phyloP scores from a whole-genome alignment of 306 rosid species.

The Canavalia ensiformis region DNA sequence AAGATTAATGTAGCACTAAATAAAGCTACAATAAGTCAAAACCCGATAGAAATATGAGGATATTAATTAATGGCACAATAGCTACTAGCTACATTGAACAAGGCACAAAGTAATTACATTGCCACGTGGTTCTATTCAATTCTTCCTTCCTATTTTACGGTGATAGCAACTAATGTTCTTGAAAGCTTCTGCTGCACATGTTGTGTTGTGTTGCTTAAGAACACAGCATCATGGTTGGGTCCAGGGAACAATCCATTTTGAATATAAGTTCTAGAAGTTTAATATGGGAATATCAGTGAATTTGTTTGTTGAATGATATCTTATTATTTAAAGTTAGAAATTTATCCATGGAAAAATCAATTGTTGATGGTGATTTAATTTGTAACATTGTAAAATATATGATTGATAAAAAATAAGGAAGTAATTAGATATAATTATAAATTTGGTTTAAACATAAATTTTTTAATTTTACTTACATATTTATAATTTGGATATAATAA shows the following conservation, averaged over 20 bases:
- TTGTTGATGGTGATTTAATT: too few relatives aligned
- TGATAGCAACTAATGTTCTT: slow-evolving; percentile 1
- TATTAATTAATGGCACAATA: background rate
- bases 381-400: too few relatives aligned
- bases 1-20: background rate
- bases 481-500: too few relatives aligned
- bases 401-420: too few relatives aligned
- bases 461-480: too few relatives aligned
- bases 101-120: background rate
- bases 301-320: too few relatives aligned
- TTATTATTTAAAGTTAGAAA: too few relatives aligned
- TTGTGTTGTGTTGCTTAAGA: slow-evolving; percentile 33
- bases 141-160: slow-evolving; percentile 17
- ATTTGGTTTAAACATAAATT: too few relatives aligned
- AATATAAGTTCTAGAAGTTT: background rate
- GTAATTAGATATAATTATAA: too few relatives aligned
- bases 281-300: too few relatives aligned
- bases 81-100: background rate
- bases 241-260: background rate
- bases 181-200: slow-evolving; percentile 48
- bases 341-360: too few relatives aligned
- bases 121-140: slow-evolving; percentile 28
- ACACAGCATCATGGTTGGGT: slow-evolving; percentile 42
- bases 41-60: background rate
- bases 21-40: slow-evolving; percentile 24